A percentile compares a stretch with the other conserved stretches of the same genome.
Evolutionary conservation across 2,329 filamentous ascomycete genomes (phyloP).

Genomic region (Colletotrichum echinochloae): DNA sequence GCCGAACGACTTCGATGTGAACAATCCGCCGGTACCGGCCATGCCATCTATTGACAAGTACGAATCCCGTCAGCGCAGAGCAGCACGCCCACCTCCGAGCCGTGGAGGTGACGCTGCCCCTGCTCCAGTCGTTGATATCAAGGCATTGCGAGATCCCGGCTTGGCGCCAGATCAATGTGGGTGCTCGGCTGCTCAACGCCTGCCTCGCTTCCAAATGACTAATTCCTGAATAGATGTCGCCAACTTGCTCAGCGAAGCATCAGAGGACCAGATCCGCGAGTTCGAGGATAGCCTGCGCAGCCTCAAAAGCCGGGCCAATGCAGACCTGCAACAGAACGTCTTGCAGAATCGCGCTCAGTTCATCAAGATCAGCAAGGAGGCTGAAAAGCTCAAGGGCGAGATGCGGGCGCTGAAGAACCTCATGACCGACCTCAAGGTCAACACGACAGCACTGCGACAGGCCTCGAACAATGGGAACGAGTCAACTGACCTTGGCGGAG

Average conservation of each 20-base stretch:
- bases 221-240: constrained; percentile 66
- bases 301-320: constrained; percentile 81
- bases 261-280: constrained; percentile 86
- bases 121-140: constrained; percentile 78
- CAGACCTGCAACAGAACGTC: constrained; percentile 92
- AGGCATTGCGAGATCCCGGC: constrained; percentile 82
- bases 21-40: constrained; percentile 78
- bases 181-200: constrained; percentile 44
- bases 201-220: constrained; percentile 20
- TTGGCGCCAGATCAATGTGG: constrained; percentile 83
- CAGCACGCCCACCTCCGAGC: constrained; percentile 65
- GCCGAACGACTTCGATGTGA: constrained; percentile 75
- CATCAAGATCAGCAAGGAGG: constrained; percentile 99
- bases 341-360: constrained; percentile 98
- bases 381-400: constrained; percentile 95
- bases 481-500: constrained; percentile 61
- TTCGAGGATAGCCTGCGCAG: constrained; percentile 82
- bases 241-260: constrained; percentile 82
- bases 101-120: constrained; percentile 61
- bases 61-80: constrained; percentile 60
- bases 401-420: constrained; percentile 91
- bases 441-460: constrained; percentile 74
- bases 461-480: constrained; percentile 67
- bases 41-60: constrained; percentile 72
- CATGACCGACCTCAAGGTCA: constrained; percentile 91